Conservation (phyloP, 768 basidiomycete genomes). For the Russula emetica region DNA sequence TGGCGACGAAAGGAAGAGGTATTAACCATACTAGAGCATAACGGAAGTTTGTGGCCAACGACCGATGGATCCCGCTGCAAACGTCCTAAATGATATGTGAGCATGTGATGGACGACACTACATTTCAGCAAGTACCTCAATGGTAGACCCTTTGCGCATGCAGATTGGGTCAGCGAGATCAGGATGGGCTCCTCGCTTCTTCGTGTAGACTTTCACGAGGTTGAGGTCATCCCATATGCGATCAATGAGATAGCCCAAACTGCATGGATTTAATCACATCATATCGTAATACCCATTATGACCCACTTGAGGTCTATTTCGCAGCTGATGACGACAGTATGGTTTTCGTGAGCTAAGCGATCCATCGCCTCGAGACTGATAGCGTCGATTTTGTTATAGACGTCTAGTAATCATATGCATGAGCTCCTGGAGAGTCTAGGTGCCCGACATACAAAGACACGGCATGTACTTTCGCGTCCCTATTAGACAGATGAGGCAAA, state of each 20-base stretch:
- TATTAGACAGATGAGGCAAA: constrained; percentile 32
- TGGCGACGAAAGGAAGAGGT: background rate
- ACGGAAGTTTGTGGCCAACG: constrained; percentile 85
- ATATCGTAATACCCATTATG: background rate
- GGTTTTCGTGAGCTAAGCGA: constrained; percentile 73
- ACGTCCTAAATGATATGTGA: constrained; percentile 51
- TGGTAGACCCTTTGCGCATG: constrained; percentile 84
- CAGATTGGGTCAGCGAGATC: constrained; percentile 90
- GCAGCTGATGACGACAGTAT: constrained; percentile 93
- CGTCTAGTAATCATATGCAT: constrained; percentile 47
- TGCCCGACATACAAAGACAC: constrained; percentile 65
- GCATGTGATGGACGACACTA: constrained; percentile 2
- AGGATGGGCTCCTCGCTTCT: constrained; percentile 92
- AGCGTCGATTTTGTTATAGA: constrained; percentile 95
- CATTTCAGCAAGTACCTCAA: constrained; percentile 58
- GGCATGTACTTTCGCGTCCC: constrained; percentile 94
- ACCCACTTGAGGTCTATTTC: constrained; percentile 87
- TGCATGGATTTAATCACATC: constrained; percentile 31
- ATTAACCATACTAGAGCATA: constrained; percentile 90
- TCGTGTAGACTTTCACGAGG: constrained; percentile 91
- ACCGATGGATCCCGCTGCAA: constrained; percentile 89
- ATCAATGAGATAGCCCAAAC: constrained; percentile 69
- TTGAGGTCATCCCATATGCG: constrained; percentile 76
- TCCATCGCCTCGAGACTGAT: constrained; percentile 81
- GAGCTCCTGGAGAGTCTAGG: background rate